These are phyloP conservation scores for Plasmodium sp. DNA, from an alignment of 169 alveolate genomes.

Conservation along the genomic window DNA sequence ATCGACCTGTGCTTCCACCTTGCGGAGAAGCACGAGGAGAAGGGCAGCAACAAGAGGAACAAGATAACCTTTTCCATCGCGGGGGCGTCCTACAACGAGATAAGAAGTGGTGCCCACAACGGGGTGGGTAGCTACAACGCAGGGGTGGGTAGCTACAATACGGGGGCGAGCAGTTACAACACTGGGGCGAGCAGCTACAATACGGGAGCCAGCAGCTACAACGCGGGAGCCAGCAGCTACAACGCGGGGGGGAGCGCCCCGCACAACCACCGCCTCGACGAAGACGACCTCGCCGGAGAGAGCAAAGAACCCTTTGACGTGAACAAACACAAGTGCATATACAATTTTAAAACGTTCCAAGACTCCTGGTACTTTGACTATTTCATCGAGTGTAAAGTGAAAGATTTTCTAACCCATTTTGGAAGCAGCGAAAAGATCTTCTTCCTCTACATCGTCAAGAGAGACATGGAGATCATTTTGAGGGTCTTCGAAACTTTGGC, in stretches of 20 bases:
- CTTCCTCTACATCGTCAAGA: conserved; percentile 27
- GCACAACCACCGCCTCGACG: neutral
- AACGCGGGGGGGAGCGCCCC: no score
- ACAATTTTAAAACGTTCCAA: conserved; percentile 53
- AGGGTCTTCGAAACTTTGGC: conserved; percentile 13
- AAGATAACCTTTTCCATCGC: conserved; percentile 63
- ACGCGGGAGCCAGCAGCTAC: neutral
- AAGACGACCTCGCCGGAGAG: neutral
- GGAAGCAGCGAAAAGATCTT: neutral
- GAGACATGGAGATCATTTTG: conserved; percentile 38
- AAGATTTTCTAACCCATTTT: conserved; percentile 38
- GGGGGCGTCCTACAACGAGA: conserved; percentile 60
- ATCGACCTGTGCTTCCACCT: conserved; percentile 77
- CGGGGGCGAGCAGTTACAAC: neutral
- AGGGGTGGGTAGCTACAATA: neutral
- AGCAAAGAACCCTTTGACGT: conserved; percentile 10
- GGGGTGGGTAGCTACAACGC: neutral
- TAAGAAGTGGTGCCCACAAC: conserved; percentile 17
- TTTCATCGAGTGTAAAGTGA: conserved; percentile 41
- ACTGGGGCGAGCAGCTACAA: neutral
- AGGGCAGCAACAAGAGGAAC: conserved; percentile 33
- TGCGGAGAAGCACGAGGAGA: conserved; percentile 76
- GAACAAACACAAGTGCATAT: conserved; percentile 41
- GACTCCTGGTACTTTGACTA: conserved; percentile 74
- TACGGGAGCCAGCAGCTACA: neutral